These are phyloP conservation scores for Petunia axillaris DNA, from an alignment of 257 asterid genomes.

Conservation along the genomic window DNA sequence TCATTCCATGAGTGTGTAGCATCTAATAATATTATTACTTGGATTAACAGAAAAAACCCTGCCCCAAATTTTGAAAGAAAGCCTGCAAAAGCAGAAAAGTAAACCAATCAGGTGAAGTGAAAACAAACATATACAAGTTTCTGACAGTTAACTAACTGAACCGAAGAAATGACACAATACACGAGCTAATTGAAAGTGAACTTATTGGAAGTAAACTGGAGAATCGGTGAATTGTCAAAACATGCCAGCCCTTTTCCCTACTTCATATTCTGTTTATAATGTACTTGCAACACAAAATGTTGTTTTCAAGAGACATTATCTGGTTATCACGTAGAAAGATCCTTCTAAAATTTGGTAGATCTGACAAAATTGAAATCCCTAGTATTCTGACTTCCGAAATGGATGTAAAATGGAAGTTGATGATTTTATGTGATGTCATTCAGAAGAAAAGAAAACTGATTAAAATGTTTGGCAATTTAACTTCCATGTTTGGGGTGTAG, in stretches of 20 bases:
- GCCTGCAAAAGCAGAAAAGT: constrained; percentile 54
- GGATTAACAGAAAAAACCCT: constrained; percentile 85
- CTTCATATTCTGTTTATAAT: background rate
- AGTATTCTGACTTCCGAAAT: background rate
- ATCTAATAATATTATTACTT: constrained; percentile 78
- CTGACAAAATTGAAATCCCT: background rate
- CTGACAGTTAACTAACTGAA: background rate
- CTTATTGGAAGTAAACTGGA: background rate
- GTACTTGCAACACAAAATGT: background rate
- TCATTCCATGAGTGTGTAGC: constrained; percentile 98
- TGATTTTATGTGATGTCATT: background rate
- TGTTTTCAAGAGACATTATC: background rate
- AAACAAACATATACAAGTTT: background rate
- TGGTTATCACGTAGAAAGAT: background rate
- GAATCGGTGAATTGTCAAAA: background rate
- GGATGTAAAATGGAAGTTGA: background rate
- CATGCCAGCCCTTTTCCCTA: background rate
- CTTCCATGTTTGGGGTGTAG: background rate
- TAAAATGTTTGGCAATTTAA: background rate
- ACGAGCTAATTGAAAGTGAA: constrained; percentile 6
- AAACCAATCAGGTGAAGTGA: constrained; percentile 1
- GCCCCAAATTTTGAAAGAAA: constrained; percentile 92
- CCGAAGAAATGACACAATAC: background rate
- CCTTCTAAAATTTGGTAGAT: background rate
- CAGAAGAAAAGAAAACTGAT: background rate